Evolutionary conservation across 768 basidiomycete genomes (phyloP).

Genomic region (Naganishia onofrii): DNA sequence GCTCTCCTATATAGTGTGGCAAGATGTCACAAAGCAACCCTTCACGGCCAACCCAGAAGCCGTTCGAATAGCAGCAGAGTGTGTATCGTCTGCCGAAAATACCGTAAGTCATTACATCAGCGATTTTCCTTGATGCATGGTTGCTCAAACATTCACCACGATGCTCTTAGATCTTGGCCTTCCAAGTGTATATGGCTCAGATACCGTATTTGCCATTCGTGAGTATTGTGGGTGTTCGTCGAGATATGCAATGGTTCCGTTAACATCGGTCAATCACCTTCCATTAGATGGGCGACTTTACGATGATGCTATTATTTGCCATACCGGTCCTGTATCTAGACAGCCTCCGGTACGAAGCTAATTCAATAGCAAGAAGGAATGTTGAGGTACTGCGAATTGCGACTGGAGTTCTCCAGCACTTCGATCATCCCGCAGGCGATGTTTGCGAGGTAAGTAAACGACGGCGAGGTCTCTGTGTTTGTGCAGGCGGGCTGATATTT

Average conservation of each 20-base stretch:
- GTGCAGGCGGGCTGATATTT: background rate
- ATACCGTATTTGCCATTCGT: conserved; percentile 27
- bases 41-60: conserved; percentile 1
- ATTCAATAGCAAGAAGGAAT: background rate
- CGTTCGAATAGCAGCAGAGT: conserved; percentile 6
- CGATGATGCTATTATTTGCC: conserved; percentile 23
- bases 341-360: conserved; percentile 15
- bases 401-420: conserved; percentile 18
- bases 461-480: background rate
- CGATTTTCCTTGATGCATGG: background rate
- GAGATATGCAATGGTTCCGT: background rate
- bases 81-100: conserved; percentile 9
- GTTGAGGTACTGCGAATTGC: background rate
- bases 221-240: background rate
- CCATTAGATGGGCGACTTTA: conserved; percentile 20
- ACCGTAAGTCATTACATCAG: background rate
- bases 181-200: conserved; percentile 6
- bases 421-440: conserved; percentile 25
- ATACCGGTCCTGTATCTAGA: conserved; percentile 28
- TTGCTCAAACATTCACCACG: background rate
- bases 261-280: background rate
- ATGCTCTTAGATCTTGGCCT: conserved; percentile 11
- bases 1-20: conserved; percentile 21
- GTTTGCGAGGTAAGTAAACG: conserved; percentile 17
- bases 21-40: conserved; percentile 1